Evolutionary conservation across 441 rosid species (phyloP).

Genomic region (Theobroma grandiflorum): DNA sequence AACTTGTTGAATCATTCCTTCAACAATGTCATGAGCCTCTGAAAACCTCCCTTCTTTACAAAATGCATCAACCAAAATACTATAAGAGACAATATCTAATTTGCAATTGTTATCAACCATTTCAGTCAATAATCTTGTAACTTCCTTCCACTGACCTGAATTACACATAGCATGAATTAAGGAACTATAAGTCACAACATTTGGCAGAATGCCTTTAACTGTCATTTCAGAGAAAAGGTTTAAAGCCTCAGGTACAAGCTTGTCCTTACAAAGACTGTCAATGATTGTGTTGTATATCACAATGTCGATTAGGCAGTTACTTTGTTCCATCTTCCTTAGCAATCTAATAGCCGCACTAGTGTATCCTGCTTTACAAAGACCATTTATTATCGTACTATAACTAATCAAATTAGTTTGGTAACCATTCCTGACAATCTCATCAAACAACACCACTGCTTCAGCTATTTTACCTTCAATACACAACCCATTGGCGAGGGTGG

Average conservation of each 20-base stretch:
- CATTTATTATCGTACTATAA: conserved; percentile 13
- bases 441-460: too few species aligned
- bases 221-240: conserved; percentile 15
- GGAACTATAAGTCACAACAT: conserved; percentile 18
- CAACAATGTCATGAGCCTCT: background rate
- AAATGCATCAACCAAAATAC: background rate
- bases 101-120: background rate
- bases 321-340: too few species aligned
- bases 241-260: background rate
- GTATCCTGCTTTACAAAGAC: too few species aligned
- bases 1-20: background rate
- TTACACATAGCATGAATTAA: conserved; percentile 30
- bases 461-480: too few species aligned
- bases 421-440: too few species aligned
- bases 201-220: conserved; percentile 15
- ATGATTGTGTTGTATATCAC: background rate
- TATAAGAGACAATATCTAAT: too few species aligned
- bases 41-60: conserved; percentile 17
- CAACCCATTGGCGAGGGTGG: too few species aligned
- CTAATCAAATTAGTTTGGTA: background rate
- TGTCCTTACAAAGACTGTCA: background rate
- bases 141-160: background rate
- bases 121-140: background rate
- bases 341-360: too few species aligned
- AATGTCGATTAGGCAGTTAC: background rate